Conservation (phyloP, 2,329 filamentous ascomycete species). For the Ophiostoma novo-ulmi region DNA sequence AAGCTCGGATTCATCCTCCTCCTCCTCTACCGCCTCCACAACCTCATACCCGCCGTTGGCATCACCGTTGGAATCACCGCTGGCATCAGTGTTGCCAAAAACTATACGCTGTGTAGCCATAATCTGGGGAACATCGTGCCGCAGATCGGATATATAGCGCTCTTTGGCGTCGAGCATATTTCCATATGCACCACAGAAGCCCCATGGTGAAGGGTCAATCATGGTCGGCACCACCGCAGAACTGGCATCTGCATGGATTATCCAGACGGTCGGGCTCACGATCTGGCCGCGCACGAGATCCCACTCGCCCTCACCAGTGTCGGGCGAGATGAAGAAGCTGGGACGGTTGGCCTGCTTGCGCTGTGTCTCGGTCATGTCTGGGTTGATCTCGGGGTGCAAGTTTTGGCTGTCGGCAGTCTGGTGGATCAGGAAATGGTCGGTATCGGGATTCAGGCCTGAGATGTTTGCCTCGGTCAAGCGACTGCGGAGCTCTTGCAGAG, state of each 20-base stretch:
- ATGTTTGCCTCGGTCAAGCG: background rate
- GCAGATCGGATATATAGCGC: background rate
- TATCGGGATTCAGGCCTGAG: background rate
- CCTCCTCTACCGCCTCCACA: background rate
- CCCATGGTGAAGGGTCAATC: background rate
- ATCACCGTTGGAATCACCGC: background rate
- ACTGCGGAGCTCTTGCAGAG: background rate
- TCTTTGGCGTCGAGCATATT: background rate
- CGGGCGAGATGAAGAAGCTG: conserved; percentile 17
- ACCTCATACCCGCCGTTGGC: background rate
- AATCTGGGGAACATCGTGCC: background rate
- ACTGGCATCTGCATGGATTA: background rate
- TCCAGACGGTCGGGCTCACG: conserved; percentile 14
- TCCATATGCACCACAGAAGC: background rate
- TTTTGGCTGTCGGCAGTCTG: background rate
- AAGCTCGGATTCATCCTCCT: background rate
- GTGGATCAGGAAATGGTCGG: conserved; percentile 11
- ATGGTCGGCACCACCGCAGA: background rate
- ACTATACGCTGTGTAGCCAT: background rate
- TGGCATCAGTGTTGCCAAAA: background rate
- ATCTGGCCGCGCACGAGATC: background rate
- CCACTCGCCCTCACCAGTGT: conserved; percentile 18
- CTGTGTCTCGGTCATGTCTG: background rate
- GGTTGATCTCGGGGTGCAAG: background rate
- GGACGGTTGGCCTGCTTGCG: conserved; percentile 6